Base-by-base conservation (phyloP, 345 rosid genomes). In the Mercurialis annua region DNA sequence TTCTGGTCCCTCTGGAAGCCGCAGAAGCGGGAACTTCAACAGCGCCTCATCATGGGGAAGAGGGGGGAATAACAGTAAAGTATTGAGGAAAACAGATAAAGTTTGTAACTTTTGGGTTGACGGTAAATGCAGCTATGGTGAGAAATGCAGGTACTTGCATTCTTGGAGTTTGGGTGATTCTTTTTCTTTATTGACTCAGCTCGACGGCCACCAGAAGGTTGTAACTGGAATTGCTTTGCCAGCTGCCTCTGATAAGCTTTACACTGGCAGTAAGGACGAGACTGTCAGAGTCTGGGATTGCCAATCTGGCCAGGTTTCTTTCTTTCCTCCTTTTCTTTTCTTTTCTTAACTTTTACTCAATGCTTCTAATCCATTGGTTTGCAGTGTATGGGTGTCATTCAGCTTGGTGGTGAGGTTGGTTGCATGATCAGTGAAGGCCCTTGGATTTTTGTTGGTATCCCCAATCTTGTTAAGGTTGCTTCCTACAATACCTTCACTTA, bases 401-500 rank as follows among this genome's bases (percentile, higher is more conserved):
- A 77, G 74, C 83, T 90, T 75, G 96, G 94, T 50, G 96, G 92
- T 57, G 97, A 95, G 75, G 84, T 92, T 62, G 97, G 97, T 36
- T 95, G 97, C 83, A 81, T 95, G 84, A 83, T 95, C 53, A 90
- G 71, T 75, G 99, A 92, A 87, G 96, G 96, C 65, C 96, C 98
- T 6, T 92, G 99, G 98, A 77, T 95, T 43, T 90, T 95, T 77
- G 85, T 90, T 75, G 98, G 99, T 67, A 52, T 90, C 73, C 93
- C 89, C 44, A 87, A 92, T 88, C 43, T 81, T 74, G 86, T 95
- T 40, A 95, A 90, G 99, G 99, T 82, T 79, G 65, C 80, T 46
- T 34, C 21, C 15, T 10, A 47, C 48, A 69, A 51, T 64, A 31
- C 17, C 34, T 24, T 47, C 4, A 14, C 34, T 21, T 16, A 20